phyloP scores from a whole-genome alignment of 805 yeast species.

The Metschnikowia lunata region DNA sequence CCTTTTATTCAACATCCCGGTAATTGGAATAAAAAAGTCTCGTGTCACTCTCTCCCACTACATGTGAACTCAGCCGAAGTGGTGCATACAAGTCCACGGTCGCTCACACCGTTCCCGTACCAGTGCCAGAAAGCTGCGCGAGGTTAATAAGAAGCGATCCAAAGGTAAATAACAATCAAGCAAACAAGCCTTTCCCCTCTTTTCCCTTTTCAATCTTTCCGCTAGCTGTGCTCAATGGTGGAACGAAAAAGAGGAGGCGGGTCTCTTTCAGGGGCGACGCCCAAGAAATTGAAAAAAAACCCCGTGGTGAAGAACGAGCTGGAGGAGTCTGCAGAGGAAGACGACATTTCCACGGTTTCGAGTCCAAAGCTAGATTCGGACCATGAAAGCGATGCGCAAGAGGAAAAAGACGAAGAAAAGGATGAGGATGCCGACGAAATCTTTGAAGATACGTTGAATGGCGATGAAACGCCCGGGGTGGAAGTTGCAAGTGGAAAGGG shows the following conservation, averaged over 20 bases:
- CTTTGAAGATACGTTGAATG: conserved; percentile 12
- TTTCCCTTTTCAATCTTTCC: too few relatives aligned
- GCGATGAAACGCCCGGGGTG: conserved; percentile 6
- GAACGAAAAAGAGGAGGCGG: conserved; percentile 31
- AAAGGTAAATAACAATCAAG: too few relatives aligned
- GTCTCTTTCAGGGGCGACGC: conserved; percentile 25
- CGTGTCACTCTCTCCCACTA: too few relatives aligned
- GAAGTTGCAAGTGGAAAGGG: conserved; percentile 6
- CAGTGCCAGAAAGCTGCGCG: too few relatives aligned
- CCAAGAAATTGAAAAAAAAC: conserved; percentile 14
- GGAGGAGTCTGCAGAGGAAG: conserved; percentile 23
- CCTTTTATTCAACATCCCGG: too few relatives aligned
- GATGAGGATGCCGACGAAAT: conserved; percentile 9
- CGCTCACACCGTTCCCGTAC: too few relatives aligned
- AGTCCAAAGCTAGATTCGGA: conserved; percentile 18
- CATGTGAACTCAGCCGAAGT: too few relatives aligned
- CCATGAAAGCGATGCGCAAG: conserved; percentile 13
- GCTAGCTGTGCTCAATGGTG: conserved; percentile 20
- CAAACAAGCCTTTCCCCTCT: too few relatives aligned
- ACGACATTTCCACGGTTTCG: conserved; percentile 7
- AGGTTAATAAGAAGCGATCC: too few relatives aligned
- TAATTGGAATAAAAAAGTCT: too few relatives aligned
- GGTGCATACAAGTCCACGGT: too few relatives aligned
- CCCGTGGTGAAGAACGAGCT: conserved; percentile 22
- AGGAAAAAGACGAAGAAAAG: conserved; percentile 3